Base-by-base conservation (phyloP, 139 green algal species). In the Edaphochlamys debaryana region DNA sequence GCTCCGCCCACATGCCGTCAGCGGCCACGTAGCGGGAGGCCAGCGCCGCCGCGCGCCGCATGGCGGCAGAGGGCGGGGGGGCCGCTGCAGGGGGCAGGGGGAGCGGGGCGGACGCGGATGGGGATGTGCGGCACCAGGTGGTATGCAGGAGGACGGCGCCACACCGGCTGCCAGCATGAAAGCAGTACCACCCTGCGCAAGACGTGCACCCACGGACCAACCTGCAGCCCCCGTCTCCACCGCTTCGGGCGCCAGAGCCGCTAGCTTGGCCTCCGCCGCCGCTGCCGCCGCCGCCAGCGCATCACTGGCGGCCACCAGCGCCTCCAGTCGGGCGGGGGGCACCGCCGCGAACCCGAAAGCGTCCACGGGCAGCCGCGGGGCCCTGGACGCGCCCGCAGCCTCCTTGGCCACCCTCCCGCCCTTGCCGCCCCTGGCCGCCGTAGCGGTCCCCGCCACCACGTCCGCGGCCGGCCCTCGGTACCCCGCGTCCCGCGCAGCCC, bases 1-100 rank as follows among this genome's bases (percentile, higher is more conserved):
- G 17, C 40, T 85, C 79, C 4, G 29, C 79, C 79, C 63, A 69
- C 79, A 78, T 62, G 19, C 20, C 52, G 15, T 85, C 52, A 13
- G 79, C 37, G 20, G 36, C 67, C 3, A 34, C 41, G 79, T 85
- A 85, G 45, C 56, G 38, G 36, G 34, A 29, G 32, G 41, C 36
- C 50, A 84, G 45, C 78, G 40, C 37, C 29, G 66, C 48, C 34
- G 41, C 37, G 25, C 37, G 34, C 67, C 48, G 13, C 6, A 77
- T 42, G 0, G 23, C 4, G 25, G 42, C 63, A 6, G 62, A 23
- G 9, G n/a, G 42, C 40, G 60, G 41, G n/a, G n/a, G n/a, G n/a
- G n/a, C n/a, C n/a, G n/a, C n/a, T n/a, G n/a, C n/a, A n/a, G n/a
- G n/a, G n/a, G n/a, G n/a, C n/a, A n/a, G n/a, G n/a, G n/a, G n/a